A percentile compares a stretch with the other conserved stretches of the same genome.
Evolutionary conservation across 2,329 filamentous ascomycete species (phyloP).

Genomic region (Peltaster fructicola): DNA sequence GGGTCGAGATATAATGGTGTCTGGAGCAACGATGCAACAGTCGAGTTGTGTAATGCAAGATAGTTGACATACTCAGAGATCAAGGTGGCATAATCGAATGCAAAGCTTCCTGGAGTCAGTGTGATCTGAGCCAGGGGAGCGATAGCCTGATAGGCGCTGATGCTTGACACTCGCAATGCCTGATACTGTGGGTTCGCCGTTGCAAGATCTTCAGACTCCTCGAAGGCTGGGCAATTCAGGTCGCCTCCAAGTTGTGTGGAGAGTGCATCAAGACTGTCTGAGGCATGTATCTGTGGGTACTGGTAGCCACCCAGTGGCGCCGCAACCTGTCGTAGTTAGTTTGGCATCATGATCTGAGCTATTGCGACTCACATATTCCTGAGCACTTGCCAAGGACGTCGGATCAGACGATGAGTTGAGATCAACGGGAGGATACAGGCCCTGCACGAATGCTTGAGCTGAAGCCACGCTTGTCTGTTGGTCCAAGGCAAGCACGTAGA

Average conservation of each 20-base stretch:
- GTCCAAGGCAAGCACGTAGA: slow-evolving; percentile 30
- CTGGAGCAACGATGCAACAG: slow-evolving; percentile 18
- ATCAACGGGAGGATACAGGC: slow-evolving; percentile 37
- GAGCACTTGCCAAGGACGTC: too few relatives aligned
- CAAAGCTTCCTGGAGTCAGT: slow-evolving; percentile 23
- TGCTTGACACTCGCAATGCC: slow-evolving; percentile 20
- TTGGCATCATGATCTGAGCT: too few relatives aligned
- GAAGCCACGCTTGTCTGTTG: slow-evolving; percentile 32
- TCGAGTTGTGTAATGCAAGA: slow-evolving; percentile 33
- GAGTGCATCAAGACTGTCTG: slow-evolving; percentile 28
- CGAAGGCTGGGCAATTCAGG: slow-evolving; percentile 14
- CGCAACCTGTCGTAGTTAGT: slow-evolving; percentile 15
- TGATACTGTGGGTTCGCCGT: slow-evolving; percentile 24
- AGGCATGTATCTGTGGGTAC: slow-evolving; percentile 33
- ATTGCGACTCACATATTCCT: too few relatives aligned
- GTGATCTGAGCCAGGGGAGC: slow-evolving; percentile 26
- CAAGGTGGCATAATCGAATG: slow-evolving; percentile 34
- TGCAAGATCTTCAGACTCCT: slow-evolving; percentile 23
- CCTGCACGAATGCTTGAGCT: slow-evolving; percentile 44
- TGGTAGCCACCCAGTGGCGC: slow-evolving; percentile 39
- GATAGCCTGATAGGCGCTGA: slow-evolving; percentile 30
- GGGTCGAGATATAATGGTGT: slow-evolving; percentile 13
- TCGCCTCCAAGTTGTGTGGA: slow-evolving; percentile 33
- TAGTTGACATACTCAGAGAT: slow-evolving; percentile 42
- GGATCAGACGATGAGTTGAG: too few relatives aligned